Evolutionary conservation across 768 basidiomycete genomes (phyloP).

Genomic region (Calocera cornea): DNA sequence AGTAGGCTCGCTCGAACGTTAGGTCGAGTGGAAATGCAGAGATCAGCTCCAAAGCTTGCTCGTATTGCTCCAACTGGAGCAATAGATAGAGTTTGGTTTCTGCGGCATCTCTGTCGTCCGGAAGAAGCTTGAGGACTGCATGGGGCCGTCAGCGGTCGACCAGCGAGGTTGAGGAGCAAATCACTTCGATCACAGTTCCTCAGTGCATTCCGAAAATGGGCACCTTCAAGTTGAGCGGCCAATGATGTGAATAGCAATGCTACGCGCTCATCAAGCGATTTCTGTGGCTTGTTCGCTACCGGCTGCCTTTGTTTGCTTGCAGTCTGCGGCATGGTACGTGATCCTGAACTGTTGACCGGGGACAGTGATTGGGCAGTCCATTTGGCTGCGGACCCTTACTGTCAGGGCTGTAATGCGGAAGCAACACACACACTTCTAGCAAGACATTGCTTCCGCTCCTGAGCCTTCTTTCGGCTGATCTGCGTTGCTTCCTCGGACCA

Average conservation of each 20-base stretch:
- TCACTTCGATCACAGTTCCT: constrained; percentile 87
- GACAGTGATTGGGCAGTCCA: background rate
- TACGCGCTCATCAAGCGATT: constrained; percentile 26
- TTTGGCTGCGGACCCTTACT: too few relatives aligned
- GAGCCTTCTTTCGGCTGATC: too few relatives aligned
- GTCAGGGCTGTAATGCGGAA: too few relatives aligned
- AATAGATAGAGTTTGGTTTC: constrained; percentile 80
- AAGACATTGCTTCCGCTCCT: too few relatives aligned
- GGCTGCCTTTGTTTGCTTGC: background rate
- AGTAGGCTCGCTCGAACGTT: constrained; percentile 65
- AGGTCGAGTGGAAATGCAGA: constrained; percentile 14
- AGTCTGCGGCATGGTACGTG: too few relatives aligned
- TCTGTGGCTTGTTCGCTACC: constrained; percentile 12
- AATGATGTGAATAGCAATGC: constrained; percentile 63
- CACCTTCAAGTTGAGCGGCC: constrained; percentile 81
- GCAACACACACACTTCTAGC: too few relatives aligned
- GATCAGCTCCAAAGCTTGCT: constrained; percentile 44
- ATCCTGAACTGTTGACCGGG: too few relatives aligned
- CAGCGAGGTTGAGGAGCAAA: constrained; percentile 21
- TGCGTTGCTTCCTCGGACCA: too few relatives aligned
- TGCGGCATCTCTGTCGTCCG: constrained; percentile 54
- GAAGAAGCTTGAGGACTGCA: constrained; percentile 51
- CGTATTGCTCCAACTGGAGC: constrained; percentile 74
- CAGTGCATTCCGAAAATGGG: constrained; percentile 69
- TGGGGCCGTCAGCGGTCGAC: constrained; percentile 15